phyloP scores from a whole-genome alignment of 2,329 filamentous ascomycete species.

The Colletotrichum spinosum region DNA sequence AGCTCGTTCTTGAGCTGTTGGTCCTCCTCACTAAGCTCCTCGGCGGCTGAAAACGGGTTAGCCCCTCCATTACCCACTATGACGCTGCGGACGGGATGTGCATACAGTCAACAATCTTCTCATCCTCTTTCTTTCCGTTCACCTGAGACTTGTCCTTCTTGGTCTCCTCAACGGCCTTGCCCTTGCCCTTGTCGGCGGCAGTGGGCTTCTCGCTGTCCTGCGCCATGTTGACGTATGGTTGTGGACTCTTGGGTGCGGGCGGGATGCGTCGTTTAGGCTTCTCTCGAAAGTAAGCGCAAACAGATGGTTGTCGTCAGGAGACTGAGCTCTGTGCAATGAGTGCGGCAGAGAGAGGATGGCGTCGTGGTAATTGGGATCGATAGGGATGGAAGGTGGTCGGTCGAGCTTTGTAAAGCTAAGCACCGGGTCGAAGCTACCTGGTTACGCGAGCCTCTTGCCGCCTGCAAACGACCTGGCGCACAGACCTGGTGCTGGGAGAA shows the following conservation, averaged over 20 bases:
- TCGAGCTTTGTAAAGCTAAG: conserved; percentile 52
- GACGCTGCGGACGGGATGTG: neutral
- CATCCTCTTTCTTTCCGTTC: conserved; percentile 84
- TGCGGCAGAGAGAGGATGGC: conserved; percentile 11
- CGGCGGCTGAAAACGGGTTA: conserved; percentile 61
- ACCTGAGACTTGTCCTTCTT: conserved; percentile 76
- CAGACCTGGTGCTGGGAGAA: conserved; percentile 10
- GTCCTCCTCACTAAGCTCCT: conserved; percentile 97
- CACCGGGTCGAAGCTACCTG: conserved; percentile 46
- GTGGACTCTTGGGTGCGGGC: conserved; percentile 42
- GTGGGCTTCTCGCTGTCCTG: conserved; percentile 91
- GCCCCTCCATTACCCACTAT: conserved; percentile 40
- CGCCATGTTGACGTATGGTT: conserved; percentile 74
- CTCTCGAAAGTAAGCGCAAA: conserved; percentile 21
- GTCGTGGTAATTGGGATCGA: conserved; percentile 38
- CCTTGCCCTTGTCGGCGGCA: conserved; percentile 94
- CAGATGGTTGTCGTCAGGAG: conserved; percentile 25
- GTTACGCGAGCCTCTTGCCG: conserved; percentile 60
- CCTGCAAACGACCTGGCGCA: conserved; percentile 45
- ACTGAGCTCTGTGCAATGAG: conserved; percentile 16
- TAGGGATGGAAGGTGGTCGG: conserved; percentile 50
- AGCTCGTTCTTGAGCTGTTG: conserved; percentile 98
- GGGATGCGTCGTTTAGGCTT: conserved; percentile 36
- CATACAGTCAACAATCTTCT: conserved; percentile 60
- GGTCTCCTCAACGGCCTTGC: conserved; percentile 81